These are phyloP conservation scores for Arachis hypogaea DNA, from an alignment of 306 rosid species.

Conservation along the genomic window DNA sequence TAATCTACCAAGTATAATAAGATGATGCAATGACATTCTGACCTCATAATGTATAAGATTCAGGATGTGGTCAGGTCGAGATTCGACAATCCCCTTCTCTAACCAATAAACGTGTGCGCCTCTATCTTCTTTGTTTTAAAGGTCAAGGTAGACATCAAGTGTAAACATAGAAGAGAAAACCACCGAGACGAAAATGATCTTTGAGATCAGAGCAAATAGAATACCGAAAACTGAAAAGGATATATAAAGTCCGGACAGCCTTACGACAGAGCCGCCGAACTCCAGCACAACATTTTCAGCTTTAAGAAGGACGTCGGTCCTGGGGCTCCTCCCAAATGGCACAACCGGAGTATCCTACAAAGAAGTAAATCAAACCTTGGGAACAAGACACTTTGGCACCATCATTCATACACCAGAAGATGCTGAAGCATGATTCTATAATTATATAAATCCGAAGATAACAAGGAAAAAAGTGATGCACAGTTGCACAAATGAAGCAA, in stretches of 20 bases:
- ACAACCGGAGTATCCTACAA: constrained; percentile 79
- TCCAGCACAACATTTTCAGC: constrained; percentile 83
- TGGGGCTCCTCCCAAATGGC: constrained; percentile 87
- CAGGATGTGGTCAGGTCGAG: constrained; percentile 83
- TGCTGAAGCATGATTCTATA: background rate
- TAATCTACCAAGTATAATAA: background rate
- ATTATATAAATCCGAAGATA: constrained; percentile 19
- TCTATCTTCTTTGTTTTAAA: constrained; percentile 71
- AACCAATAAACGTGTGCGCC: constrained; percentile 92
- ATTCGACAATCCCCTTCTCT: constrained; percentile 76
- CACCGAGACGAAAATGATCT: constrained; percentile 5
- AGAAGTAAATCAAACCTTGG: constrained; percentile 30
- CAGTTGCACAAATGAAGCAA: constrained; percentile 2
- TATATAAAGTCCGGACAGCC: constrained; percentile 93
- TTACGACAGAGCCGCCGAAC: constrained; percentile 78
- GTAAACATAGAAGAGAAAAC: constrained; percentile 28
- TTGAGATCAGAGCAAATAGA: constrained; percentile 32
- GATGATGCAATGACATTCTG: constrained; percentile 39
- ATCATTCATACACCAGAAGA: background rate
- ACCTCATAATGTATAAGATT: constrained; percentile 97
- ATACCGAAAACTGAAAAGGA: constrained; percentile 54
- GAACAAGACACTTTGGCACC: constrained; percentile 1
- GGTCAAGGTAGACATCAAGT: constrained; percentile 58
- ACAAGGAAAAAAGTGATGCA: background rate
- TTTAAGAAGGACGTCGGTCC: constrained; percentile 82